phyloP scores from a whole-genome alignment of 2,329 filamentous ascomycete genomes.

The Dothistroma septosporum region DNA sequence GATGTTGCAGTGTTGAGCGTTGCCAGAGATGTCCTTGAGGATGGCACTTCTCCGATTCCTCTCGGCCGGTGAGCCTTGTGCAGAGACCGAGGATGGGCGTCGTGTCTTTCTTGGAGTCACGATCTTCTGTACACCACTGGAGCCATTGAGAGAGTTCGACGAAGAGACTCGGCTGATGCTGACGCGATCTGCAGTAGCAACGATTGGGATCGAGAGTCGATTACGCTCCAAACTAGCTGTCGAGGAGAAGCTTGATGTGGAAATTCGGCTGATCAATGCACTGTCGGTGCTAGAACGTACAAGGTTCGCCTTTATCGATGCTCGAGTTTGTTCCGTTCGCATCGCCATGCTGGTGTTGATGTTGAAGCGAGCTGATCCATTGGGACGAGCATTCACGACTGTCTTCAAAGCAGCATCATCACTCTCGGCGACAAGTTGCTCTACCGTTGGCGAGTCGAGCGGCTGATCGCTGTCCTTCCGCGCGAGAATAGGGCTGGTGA shows the following conservation, averaged over 20 bases:
- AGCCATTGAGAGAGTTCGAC: slow-evolving; percentile 25
- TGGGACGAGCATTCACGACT: slow-evolving; percentile 34
- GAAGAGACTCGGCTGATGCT: slow-evolving; percentile 37
- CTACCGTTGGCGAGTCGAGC: slow-evolving; percentile 26
- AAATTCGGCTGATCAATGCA: slow-evolving; percentile 19
- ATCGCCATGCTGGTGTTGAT: slow-evolving; percentile 21
- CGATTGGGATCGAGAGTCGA: slow-evolving; percentile 30
- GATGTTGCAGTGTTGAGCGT: slow-evolving; percentile 19
- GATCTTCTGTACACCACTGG: slow-evolving; percentile 28
- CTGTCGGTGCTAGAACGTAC: slow-evolving; percentile 28
- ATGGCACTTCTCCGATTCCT: slow-evolving; percentile 23
- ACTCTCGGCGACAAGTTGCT: slow-evolving; percentile 26
- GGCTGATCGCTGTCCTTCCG: slow-evolving; percentile 17
- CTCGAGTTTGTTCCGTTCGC: slow-evolving; percentile 25
- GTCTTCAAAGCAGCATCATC: slow-evolving; percentile 34
- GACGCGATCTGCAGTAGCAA: slow-evolving; percentile 36
- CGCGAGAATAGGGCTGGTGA: slow-evolving; percentile 36
- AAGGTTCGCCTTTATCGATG: slow-evolving; percentile 28
- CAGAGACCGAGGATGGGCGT: slow-evolving; percentile 33
- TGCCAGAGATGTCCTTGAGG: slow-evolving; percentile 34
- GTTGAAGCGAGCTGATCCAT: slow-evolving; percentile 26
- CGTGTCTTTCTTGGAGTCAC: slow-evolving; percentile 32
- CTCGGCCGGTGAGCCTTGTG: slow-evolving; percentile 41
- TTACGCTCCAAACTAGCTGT: slow-evolving; percentile 26
- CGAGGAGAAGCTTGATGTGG: slow-evolving; percentile 22